Evolutionary conservation across 352 stramenopile species (phyloP).

Genomic region (Pythium monospermum): DNA sequence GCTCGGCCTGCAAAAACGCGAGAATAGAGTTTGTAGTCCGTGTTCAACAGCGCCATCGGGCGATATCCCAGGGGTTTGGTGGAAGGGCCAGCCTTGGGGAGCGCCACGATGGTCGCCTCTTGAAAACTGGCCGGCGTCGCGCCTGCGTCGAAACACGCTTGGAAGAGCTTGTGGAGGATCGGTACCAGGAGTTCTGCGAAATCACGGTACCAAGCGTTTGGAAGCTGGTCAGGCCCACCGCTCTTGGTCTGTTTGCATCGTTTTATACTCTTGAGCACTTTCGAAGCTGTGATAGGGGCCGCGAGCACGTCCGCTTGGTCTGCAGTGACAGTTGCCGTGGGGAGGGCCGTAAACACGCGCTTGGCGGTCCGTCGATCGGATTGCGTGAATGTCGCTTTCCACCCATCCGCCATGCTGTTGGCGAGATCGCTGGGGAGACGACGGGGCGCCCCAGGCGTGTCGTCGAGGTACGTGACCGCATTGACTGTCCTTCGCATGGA

Average conservation of each 20-base stretch:
- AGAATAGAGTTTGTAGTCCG: slow-evolving; percentile 14
- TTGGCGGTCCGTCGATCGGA: neutral
- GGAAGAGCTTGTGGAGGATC: neutral
- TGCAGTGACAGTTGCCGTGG: neutral
- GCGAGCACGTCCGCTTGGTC: neutral
- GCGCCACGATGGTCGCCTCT: neutral
- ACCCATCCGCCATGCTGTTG: neutral
- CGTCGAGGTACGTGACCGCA: neutral
- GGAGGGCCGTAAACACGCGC: neutral
- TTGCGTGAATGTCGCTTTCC: neutral
- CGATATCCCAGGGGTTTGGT: slow-evolving; percentile 3
- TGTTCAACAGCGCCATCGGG: slow-evolving; percentile 16
- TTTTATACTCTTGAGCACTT: neutral
- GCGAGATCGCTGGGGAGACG: neutral
- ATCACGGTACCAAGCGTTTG: slow-evolving; percentile 13
- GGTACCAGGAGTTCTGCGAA: neutral
- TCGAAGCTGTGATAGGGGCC: neutral
- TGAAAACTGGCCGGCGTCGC: neutral
- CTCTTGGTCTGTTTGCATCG: neutral
- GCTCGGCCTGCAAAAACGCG: neutral
- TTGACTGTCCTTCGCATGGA: too few species aligned
- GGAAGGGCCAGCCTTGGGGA: slow-evolving; percentile 1
- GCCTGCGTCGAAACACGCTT: neutral
- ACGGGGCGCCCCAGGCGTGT: neutral
- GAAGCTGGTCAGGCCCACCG: slow-evolving; percentile 1